Conservation (phyloP, 2,329 filamentous ascomycete species). For the Chrysosporium queenslandicum region DNA sequence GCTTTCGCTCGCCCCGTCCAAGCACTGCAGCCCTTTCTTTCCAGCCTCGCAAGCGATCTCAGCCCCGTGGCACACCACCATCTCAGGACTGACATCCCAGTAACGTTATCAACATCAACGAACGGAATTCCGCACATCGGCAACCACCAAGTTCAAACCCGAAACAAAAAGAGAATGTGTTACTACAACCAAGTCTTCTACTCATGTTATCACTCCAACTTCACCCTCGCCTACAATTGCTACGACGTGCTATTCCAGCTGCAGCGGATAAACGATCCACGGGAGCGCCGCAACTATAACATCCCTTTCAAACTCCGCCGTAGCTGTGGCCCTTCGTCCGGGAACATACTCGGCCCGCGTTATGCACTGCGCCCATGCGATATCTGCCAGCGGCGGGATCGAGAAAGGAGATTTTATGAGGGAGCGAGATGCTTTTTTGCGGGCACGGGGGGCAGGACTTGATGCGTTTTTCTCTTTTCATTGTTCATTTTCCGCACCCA, state of each 20-base stretch:
- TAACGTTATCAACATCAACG: too few relatives aligned
- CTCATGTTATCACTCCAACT: slow-evolving; percentile 23
- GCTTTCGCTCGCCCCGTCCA: too few relatives aligned
- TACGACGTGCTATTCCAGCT: slow-evolving; percentile 20
- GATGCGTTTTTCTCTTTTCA: neutral
- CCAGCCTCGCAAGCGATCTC: too few relatives aligned
- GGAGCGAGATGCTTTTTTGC: slow-evolving; percentile 2
- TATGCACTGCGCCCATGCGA: slow-evolving; percentile 5
- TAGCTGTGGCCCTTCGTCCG: slow-evolving; percentile 11
- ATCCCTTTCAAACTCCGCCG: slow-evolving; percentile 15
- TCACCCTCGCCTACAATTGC: slow-evolving; percentile 23
- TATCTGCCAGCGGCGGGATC: slow-evolving; percentile 5
- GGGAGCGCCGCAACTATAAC: slow-evolving; percentile 14
- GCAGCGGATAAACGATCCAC: slow-evolving; percentile 25
- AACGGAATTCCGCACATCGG: too few relatives aligned
- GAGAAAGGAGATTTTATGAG: slow-evolving; percentile 6
- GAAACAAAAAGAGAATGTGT: slow-evolving; percentile 22
- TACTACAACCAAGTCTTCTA: slow-evolving; percentile 20
- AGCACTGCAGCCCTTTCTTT: too few relatives aligned
- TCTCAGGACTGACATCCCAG: too few relatives aligned
- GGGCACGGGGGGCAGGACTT: slow-evolving; percentile 6
- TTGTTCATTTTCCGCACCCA: neutral
- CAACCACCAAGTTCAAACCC: too few relatives aligned
- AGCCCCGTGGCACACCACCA: too few relatives aligned
- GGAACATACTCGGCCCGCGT: slow-evolving; percentile 8